Conservation (phyloP, 129 eudicot species). For the Flaveria linearis region DNA sequence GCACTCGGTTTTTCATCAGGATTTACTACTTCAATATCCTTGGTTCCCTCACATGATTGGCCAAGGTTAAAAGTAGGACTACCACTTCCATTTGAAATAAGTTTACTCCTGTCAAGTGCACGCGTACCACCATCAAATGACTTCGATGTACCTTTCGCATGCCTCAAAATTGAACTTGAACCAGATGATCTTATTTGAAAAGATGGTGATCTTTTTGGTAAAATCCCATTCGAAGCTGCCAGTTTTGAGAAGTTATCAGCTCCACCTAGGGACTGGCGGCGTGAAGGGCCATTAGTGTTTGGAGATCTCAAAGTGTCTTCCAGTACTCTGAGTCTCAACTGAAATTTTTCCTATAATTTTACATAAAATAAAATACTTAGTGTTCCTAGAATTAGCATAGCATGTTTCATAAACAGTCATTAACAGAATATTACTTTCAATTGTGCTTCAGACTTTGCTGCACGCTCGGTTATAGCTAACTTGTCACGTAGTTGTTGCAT, state of each 20-base stretch:
- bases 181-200: constrained; percentile 79
- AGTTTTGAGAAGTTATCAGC: constrained; percentile 76
- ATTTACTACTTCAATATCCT: constrained; percentile 55
- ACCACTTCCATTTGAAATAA: constrained; percentile 53
- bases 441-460: constrained; percentile 87
- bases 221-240: constrained; percentile 65
- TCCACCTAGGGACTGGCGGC: constrained; percentile 88
- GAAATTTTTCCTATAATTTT: constrained; percentile 64
- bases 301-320: constrained; percentile 87
- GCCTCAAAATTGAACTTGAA: constrained; percentile 60
- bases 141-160: constrained; percentile 93
- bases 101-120: constrained; percentile 78
- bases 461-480: constrained; percentile 71
- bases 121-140: constrained; percentile 93
- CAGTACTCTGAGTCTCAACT: constrained; percentile 77
- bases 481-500: constrained; percentile 88
- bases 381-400: constrained; percentile 2
- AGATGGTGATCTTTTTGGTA: constrained; percentile 81
- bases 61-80: constrained; percentile 65
- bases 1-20: constrained; percentile 64
- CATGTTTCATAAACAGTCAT: background rate
- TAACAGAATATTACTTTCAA: constrained; percentile 53
- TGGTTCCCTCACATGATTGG: constrained; percentile 61
- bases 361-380: constrained; percentile 6
- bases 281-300: constrained; percentile 56